Evolutionary conservation across 1,284 basidiomycete genomes (phyloP).

Genomic region (Irpex sp.): DNA sequence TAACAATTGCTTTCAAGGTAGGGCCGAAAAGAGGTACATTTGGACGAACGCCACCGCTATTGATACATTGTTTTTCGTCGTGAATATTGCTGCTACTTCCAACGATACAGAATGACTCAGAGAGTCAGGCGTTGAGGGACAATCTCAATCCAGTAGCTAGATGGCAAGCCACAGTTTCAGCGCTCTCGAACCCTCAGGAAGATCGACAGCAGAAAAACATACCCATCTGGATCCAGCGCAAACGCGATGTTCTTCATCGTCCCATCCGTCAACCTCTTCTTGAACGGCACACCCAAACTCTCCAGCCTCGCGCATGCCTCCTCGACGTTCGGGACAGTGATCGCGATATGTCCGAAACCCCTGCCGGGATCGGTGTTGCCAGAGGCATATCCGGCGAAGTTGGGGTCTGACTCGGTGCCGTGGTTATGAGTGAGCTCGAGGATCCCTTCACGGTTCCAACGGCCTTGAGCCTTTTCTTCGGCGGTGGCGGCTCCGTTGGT

Average conservation of each 20-base stretch:
- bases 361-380: conserved; percentile 83
- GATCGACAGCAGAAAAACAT: conserved; percentile 17
- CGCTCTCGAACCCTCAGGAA: background rate
- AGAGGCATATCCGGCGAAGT: conserved; percentile 74
- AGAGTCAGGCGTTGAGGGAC: conserved; percentile 6
- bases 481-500: conserved; percentile 39
- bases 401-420: conserved; percentile 77
- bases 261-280: conserved; percentile 85
- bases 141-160: conserved; percentile 19
- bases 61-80: too few relatives aligned
- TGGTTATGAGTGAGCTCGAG: conserved; percentile 89
- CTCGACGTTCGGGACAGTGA: conserved; percentile 80
- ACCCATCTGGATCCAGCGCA: conserved; percentile 85
- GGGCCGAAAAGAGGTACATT: too few relatives aligned
- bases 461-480: conserved; percentile 25
- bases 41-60: too few relatives aligned
- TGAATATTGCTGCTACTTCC: too few relatives aligned
- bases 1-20: too few relatives aligned
- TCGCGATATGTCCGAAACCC: conserved; percentile 86
- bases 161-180: background rate
- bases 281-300: conserved; percentile 77
- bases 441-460: conserved; percentile 66
- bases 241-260: conserved; percentile 86
- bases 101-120: background rate
- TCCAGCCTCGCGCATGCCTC: conserved; percentile 84